phyloP scores from a whole-genome alignment of 108 stramenopile genomes.

The Aurantiochytrium sp. region DNA sequence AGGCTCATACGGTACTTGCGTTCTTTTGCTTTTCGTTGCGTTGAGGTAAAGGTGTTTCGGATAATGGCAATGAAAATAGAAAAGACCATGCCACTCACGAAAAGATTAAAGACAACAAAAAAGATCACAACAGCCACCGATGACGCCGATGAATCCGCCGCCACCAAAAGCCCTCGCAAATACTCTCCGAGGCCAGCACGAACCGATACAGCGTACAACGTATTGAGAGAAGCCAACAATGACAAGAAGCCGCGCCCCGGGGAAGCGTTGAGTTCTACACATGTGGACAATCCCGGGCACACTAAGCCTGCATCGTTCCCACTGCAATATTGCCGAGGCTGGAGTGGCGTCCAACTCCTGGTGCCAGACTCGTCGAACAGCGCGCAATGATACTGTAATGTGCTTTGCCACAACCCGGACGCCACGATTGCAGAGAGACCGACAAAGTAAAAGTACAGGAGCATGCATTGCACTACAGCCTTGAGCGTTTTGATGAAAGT shows the following conservation, averaged over 20 bases:
- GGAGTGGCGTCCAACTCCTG: neutral
- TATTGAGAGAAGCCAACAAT: neutral
- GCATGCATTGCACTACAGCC: neutral
- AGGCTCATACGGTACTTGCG: neutral
- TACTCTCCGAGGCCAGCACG: neutral
- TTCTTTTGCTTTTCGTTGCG: neutral
- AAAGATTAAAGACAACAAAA: conserved; percentile 38
- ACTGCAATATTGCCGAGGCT: neutral
- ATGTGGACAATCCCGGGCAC: no score
- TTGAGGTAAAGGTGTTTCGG: neutral
- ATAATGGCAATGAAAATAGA: conserved; percentile 30
- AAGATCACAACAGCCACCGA: conserved; percentile 28
- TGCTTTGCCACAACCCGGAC: neutral
- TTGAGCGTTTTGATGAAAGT: neutral
- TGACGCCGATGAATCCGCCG: neutral
- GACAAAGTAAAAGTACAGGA: neutral
- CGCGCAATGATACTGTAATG: neutral
- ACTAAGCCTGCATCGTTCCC: no score
- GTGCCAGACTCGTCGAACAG: neutral
- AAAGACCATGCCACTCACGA: conserved; percentile 31
- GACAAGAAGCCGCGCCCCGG: neutral
- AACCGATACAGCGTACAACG: neutral
- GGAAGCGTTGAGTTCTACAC: no score
- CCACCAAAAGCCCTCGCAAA: neutral
- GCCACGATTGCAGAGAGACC: neutral